A percentile compares a stretch with the other conserved stretches of the same genome.
These are phyloP conservation scores for Herpetospermum pedunculosum DNA, from an alignment of 306 rosid species.

Conservation along the genomic window DNA sequence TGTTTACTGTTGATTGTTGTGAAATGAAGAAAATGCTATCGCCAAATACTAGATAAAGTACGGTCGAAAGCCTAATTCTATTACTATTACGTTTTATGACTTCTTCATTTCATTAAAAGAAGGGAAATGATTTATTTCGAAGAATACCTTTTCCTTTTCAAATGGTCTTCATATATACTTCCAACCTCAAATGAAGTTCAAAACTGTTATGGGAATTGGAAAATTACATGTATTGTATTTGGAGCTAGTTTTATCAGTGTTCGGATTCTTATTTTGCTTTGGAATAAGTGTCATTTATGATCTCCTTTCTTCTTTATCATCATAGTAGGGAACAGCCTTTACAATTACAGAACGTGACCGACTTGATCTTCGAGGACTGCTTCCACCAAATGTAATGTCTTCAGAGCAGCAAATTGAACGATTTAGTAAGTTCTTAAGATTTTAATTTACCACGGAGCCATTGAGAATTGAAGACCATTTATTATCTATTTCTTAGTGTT, in stretches of 20 bases:
- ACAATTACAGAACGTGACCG: conserved; percentile 94
- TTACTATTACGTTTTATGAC: neutral
- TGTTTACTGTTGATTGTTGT: neutral
- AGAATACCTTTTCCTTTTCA: neutral
- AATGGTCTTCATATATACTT: neutral
- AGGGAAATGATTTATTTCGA: neutral
- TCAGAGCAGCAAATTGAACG: conserved; percentile 85
- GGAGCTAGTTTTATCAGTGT: neutral
- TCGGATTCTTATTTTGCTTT: neutral
- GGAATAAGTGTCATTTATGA: neutral
- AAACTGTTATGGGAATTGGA: neutral
- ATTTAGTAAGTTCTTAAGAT: conserved; percentile 49
- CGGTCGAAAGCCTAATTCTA: neutral
- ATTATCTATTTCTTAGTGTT: neutral
- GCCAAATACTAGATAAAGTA: neutral
- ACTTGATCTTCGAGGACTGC: conserved; percentile 95
- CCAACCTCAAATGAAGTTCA: neutral
- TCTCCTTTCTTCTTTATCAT: neutral
- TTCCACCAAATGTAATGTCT: conserved; percentile 94
- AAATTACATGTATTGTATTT: neutral
- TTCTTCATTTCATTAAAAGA: neutral
- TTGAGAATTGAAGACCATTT: neutral
- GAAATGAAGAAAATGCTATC: neutral
- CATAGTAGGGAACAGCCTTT: conserved; percentile 86
- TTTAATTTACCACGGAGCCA: neutral